Percentiles rank a stretch among this genome's conserved stretches.
Evolutionary conservation across 352 stramenopile species (phyloP).

Genomic region (Pythium brassicae): DNA sequence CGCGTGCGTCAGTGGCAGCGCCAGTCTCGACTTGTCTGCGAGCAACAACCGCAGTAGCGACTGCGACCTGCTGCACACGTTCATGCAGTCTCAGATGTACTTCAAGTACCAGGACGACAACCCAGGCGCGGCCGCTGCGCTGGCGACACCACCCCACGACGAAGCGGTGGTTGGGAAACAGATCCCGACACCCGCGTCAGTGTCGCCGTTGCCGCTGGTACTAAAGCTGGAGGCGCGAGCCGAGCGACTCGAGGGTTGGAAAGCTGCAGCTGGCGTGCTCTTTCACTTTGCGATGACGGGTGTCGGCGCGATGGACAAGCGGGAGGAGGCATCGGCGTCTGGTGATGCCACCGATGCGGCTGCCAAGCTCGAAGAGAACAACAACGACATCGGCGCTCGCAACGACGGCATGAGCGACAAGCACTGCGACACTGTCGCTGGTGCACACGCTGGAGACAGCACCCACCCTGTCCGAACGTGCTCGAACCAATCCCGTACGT

Average conservation of each 20-base stretch:
- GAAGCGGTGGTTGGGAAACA: background rate
- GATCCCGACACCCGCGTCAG: background rate
- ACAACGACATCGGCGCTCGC: background rate
- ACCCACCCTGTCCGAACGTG: background rate
- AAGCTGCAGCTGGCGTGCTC: slow-evolving; percentile 19
- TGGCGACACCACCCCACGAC: background rate
- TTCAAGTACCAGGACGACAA: slow-evolving; percentile 48
- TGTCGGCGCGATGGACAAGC: slow-evolving; percentile 7
- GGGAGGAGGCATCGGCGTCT: background rate
- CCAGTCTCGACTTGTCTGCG: background rate
- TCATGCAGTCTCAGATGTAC: slow-evolving; percentile 50
- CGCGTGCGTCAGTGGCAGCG: slow-evolving; percentile 9
- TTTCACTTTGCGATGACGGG: slow-evolving; percentile 41
- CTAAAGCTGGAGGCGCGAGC: background rate
- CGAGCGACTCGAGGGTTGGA: slow-evolving; percentile 15
- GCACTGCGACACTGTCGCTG: background rate
- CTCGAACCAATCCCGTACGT: slow-evolving; percentile 13
- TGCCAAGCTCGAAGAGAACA: background rate
- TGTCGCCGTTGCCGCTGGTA: background rate
- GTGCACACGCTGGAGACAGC: background rate
- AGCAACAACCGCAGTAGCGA: slow-evolving; percentile 7
- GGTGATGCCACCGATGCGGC: background rate
- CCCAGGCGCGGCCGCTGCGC: background rate
- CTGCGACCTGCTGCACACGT: slow-evolving; percentile 18
- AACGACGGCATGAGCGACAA: background rate